These are phyloP conservation scores for Sclerotinia glacialis DNA, from an alignment of 2,329 filamentous ascomycete genomes.

Conservation along the genomic window DNA sequence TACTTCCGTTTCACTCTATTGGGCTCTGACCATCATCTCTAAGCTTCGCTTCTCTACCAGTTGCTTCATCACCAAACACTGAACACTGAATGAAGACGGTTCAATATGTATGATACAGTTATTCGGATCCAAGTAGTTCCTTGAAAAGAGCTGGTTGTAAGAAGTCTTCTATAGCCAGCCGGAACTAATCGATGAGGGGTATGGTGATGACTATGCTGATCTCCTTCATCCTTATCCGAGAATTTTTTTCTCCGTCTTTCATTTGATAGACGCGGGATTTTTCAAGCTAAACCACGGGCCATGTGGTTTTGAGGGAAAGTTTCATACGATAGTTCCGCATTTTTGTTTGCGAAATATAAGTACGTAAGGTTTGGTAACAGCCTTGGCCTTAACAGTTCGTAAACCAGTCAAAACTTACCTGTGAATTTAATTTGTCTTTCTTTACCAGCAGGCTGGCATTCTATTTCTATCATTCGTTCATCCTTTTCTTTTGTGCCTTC, in stretches of 20 bases:
- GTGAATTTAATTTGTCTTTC: neutral
- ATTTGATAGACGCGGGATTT: slow-evolving; percentile 6
- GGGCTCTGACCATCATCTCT: slow-evolving; percentile 13
- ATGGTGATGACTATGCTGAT: neutral
- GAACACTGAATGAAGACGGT: neutral
- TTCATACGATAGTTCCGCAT: neutral
- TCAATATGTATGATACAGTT: neutral
- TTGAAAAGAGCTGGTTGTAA: neutral
- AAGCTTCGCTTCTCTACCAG: neutral
- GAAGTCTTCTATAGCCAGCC: neutral
- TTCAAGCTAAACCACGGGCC: neutral
- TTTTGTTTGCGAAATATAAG: slow-evolving; percentile 12
- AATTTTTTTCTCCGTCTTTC: slow-evolving; percentile 12
- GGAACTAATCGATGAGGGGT: neutral
- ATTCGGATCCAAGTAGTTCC: neutral
- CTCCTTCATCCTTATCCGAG: neutral
- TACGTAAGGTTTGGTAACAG: neutral
- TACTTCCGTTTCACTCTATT: slow-evolving; percentile 9
- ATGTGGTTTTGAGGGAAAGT: neutral
- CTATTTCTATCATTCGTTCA: neutral
- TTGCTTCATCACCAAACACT: neutral
- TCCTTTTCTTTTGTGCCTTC: neutral
- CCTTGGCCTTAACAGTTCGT: neutral
- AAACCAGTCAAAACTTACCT: neutral
- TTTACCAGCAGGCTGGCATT: slow-evolving; percentile 3